Conservation (phyloP, 192 early-diverging fungal genomes). For the Linnemannia zychae region DNA sequence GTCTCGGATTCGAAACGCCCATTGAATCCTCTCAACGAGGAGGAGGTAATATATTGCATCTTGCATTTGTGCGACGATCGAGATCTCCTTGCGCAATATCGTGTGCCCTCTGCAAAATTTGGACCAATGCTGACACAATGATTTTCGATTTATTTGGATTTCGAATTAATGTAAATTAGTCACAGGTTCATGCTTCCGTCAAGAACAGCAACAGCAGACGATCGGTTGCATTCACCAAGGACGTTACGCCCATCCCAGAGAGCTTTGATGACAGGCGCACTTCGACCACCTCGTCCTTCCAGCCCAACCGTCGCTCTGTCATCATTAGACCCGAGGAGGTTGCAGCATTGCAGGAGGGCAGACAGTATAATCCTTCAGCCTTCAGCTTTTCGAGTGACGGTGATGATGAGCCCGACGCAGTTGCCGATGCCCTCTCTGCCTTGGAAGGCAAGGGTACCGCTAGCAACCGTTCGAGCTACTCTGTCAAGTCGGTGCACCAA, state of each 20-base stretch:
- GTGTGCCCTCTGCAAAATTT: neutral
- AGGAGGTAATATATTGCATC: constrained; percentile 32
- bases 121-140: neutral
- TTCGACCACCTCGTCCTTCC: constrained; percentile 6
- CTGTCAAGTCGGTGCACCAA: constrained; percentile 6
- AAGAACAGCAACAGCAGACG: constrained; percentile 21
- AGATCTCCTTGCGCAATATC: neutral
- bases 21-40: constrained; percentile 39
- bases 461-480: constrained; percentile 51
- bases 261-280: constrained; percentile 14
- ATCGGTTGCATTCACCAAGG: constrained; percentile 30
- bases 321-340: constrained; percentile 46
- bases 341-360: constrained; percentile 41
- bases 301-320: constrained; percentile 49
- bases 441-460: constrained; percentile 43
- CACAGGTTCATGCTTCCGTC: neutral
- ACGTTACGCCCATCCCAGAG: neutral
- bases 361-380: constrained; percentile 19
- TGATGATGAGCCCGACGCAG: constrained; percentile 32
- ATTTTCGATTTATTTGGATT: neutral
- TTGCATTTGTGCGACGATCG: neutral
- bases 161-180: constrained; percentile 3
- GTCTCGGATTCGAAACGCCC: constrained; percentile 47
- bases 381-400: constrained; percentile 32
- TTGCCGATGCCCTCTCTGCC: constrained; percentile 41